Base-by-base conservation (phyloP, 2,329 filamentous ascomycete species). In the Didymella pinodella region DNA sequence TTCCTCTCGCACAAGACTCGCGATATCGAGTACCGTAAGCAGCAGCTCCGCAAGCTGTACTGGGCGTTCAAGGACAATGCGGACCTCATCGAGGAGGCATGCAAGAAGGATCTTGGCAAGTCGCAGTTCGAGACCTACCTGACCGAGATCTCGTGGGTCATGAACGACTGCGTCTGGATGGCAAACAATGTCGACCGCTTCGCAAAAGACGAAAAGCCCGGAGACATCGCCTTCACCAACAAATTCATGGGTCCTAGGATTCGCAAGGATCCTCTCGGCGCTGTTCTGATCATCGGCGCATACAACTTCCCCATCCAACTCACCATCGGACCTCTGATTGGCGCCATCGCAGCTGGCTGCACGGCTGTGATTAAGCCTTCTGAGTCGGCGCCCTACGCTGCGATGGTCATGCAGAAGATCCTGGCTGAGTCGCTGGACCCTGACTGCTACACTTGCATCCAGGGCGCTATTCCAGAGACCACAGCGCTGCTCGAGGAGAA, bases 261-360 rank as follows among this genome's bases (percentile, higher is more conserved):
- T 75, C 84, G 88, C 65, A 96, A 96, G 80, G 94, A 98, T 72
- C 95, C 95, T 1, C 78, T 97, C 57, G 95, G 95, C 34, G 82
- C 88, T 40, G 87, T 92, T 11, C 82, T 98, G 68, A 87, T 97
- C 71, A 96, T 98, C 72, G 92, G 93, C 57, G 88, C 95, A 43
- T 98, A 92, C 86, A 99, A 99, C 82, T 97, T 93, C 77, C 95
- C 95, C 50, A 82, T 97, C 75, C 89, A 93, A 78, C 84, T 98
- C 43, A 87, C 88, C 36, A 75, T 98, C 40, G 85, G 86, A 1
- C 93, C 94, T 2, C 78, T 96, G 61, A 86, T 97, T 63, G 95
- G 94, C 57, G 95, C 94, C 70, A 97, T 99, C 69, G 88, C 91
- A 43, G 94, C 92, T 8, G 95, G 95, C 51, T 97, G 95, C 78